Evolutionary conservation across 2,329 filamentous ascomycete species (phyloP).

Genomic region (Alternaria conjuncta): DNA sequence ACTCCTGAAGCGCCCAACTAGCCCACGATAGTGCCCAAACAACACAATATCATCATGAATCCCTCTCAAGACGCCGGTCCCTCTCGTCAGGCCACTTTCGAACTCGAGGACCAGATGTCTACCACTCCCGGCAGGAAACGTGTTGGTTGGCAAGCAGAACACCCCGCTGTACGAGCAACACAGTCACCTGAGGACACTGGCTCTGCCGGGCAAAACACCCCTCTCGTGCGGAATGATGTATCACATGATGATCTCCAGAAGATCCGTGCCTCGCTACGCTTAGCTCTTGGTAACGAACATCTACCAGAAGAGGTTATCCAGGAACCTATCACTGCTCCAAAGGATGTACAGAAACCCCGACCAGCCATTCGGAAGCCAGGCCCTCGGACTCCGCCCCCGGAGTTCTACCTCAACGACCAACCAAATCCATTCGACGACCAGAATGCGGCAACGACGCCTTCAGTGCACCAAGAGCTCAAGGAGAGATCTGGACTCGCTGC

Average conservation of each 20-base stretch:
- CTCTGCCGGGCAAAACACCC: conserved; percentile 38
- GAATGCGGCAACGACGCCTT: conserved; percentile 15
- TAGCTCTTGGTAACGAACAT: conserved; percentile 42
- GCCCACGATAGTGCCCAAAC: conserved; percentile 10
- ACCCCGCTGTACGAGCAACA: conserved; percentile 19
- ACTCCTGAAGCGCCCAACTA: conserved; percentile 10
- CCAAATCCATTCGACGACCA: conserved; percentile 42
- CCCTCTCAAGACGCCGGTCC: conserved; percentile 28
- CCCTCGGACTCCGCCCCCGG: conserved; percentile 39
- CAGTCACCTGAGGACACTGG: conserved; percentile 33
- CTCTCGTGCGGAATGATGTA: conserved; percentile 39
- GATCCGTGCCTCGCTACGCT: conserved; percentile 44
- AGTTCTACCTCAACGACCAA: conserved; percentile 43
- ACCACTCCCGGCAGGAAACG: conserved; percentile 39
- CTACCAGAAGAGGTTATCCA: conserved; percentile 22
- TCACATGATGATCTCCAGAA: conserved; percentile 43
- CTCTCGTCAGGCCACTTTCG: conserved; percentile 20
- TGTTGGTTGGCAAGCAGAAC: conserved; percentile 42
- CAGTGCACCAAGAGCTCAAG: conserved; percentile 29
- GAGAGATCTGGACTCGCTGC: conserved; percentile 44
- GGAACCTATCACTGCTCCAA: conserved; percentile 16
- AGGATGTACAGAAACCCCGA: conserved; percentile 43
- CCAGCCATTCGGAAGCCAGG: conserved; percentile 46
- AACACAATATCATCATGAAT: conserved; percentile 36
- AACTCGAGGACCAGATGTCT: conserved; percentile 36